A percentile compares a stretch with the other conserved stretches of the same genome.
Conservation (phyloP, 2,329 filamentous ascomycete genomes). For the Monosporascus cannonballus region DNA sequence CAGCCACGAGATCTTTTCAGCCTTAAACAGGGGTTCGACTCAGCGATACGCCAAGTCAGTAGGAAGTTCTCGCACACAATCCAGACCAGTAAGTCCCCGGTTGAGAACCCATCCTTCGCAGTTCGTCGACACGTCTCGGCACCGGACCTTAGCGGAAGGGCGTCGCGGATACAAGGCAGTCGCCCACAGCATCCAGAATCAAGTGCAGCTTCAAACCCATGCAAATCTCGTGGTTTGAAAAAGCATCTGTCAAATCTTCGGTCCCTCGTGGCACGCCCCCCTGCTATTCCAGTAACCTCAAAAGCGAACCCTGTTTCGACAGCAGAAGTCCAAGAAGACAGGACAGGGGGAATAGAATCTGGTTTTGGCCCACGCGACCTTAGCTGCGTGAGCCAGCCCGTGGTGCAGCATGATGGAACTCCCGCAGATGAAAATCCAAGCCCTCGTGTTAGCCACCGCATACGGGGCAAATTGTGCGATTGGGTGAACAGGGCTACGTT, state of each 20-base stretch:
- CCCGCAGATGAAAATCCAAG: background rate
- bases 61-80: conserved; percentile 8
- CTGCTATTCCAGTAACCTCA: background rate
- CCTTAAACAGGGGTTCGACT: conserved; percentile 11
- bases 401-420: background rate
- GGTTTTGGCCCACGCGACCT: background rate
- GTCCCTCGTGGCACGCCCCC: conserved; percentile 11
- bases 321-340: background rate
- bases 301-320: background rate
- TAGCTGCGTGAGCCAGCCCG: background rate
- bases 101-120: background rate
- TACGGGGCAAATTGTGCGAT: background rate
- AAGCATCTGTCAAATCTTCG: conserved; percentile 21
- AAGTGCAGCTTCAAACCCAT: conserved; percentile 3
- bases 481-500: background rate
- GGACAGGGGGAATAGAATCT: background rate
- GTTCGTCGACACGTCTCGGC: background rate
- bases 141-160: conserved; percentile 2
- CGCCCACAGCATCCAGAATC: conserved; percentile 4
- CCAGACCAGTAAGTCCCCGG: background rate
- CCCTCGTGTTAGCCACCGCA: background rate
- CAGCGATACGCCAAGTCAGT: conserved; percentile 8
- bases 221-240: conserved; percentile 14
- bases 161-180: background rate
- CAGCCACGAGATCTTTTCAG: conserved; percentile 21